A percentile compares a stretch with the other conserved stretches of the same genome.
Evolutionary conservation across 164 flowering plant species (phyloP).

Genomic region (Vitis cinerea): DNA sequence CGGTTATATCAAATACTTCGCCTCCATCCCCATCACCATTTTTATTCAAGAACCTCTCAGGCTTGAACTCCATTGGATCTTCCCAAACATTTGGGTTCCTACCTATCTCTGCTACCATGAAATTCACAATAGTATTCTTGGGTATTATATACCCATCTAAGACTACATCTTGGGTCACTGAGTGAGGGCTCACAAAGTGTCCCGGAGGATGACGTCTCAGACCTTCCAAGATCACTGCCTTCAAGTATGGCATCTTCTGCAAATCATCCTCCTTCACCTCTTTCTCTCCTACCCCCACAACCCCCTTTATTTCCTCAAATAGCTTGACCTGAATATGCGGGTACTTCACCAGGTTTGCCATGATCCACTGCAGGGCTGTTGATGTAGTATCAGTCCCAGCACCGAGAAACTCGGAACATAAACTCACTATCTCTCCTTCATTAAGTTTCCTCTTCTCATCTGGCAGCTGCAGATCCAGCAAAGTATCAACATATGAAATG

Average conservation of each 20-base stretch:
- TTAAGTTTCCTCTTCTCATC: conserved; percentile 22
- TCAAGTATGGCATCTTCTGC: neutral
- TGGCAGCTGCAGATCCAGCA: conserved; percentile 13
- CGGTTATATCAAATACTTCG: conserved; percentile 31
- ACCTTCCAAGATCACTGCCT: conserved; percentile 11
- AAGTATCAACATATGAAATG: conserved; percentile 11
- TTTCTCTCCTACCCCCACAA: conserved; percentile 9
- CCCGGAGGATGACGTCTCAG: conserved; percentile 18
- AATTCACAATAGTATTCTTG: conserved; percentile 5
- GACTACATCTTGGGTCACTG: conserved; percentile 3
- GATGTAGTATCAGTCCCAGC: conserved; percentile 40
- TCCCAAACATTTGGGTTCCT: neutral
- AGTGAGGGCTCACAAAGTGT: conserved; percentile 9
- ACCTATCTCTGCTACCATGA: conserved; percentile 1
- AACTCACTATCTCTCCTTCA: conserved; percentile 26
- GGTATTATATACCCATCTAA: conserved; percentile 8
- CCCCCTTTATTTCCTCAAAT: conserved; percentile 18
- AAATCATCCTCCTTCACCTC: too few relatives aligned
- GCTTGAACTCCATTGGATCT: conserved; percentile 24
- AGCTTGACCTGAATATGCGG: conserved; percentile 15
- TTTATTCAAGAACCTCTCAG: conserved; percentile 37
- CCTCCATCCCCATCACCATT: neutral
- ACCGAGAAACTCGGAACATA: conserved; percentile 40
- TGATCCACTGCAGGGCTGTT: conserved; percentile 42
- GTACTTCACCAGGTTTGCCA: too few relatives aligned